These are phyloP conservation scores for Globisporangium takayamanum DNA, from an alignment of 352 stramenopile genomes.

Conservation along the genomic window DNA sequence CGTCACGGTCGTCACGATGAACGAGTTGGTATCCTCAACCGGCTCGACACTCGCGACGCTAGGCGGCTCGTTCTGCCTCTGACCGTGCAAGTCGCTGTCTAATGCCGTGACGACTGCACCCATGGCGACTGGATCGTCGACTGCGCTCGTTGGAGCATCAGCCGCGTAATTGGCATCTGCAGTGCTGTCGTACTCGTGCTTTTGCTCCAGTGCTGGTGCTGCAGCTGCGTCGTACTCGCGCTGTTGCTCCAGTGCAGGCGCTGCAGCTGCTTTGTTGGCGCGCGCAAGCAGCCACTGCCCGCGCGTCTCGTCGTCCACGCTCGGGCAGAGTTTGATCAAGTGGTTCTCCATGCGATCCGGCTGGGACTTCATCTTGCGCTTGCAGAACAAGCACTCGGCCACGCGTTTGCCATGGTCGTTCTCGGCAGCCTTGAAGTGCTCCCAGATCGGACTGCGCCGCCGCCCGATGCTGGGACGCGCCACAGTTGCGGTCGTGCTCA, in stretches of 20 bases:
- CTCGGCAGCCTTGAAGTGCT: constrained; percentile 9
- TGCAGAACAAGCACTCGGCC: constrained; percentile 13
- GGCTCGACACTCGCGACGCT: too few species aligned
- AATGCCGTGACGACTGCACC: too few species aligned
- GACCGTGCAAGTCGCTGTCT: too few species aligned
- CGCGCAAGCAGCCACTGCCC: constrained; percentile 10
- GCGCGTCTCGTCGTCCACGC: constrained; percentile 10
- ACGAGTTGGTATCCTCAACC: too few species aligned
- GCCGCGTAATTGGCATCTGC: too few species aligned
- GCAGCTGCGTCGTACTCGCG: background rate
- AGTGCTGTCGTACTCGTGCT: too few species aligned
- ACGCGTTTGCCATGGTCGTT: constrained; percentile 12
- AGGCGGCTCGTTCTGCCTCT: too few species aligned
- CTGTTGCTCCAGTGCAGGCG: background rate
- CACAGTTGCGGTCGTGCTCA: background rate
- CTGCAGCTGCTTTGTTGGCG: constrained; percentile 6
- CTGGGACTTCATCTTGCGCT: constrained; percentile 15
- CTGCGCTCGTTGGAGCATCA: too few species aligned
- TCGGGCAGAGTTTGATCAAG: constrained; percentile 14
- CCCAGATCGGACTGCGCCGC: constrained; percentile 12
- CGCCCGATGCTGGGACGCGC: background rate
- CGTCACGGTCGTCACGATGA: background rate
- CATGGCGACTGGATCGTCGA: too few species aligned
- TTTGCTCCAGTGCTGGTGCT: background rate
- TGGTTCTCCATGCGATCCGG: constrained; percentile 18